A percentile compares a stretch with the other conserved stretches of the same genome.
These are phyloP conservation scores for Calocybe cyanea DNA, from an alignment of 768 basidiomycete genomes.

Conservation along the genomic window DNA sequence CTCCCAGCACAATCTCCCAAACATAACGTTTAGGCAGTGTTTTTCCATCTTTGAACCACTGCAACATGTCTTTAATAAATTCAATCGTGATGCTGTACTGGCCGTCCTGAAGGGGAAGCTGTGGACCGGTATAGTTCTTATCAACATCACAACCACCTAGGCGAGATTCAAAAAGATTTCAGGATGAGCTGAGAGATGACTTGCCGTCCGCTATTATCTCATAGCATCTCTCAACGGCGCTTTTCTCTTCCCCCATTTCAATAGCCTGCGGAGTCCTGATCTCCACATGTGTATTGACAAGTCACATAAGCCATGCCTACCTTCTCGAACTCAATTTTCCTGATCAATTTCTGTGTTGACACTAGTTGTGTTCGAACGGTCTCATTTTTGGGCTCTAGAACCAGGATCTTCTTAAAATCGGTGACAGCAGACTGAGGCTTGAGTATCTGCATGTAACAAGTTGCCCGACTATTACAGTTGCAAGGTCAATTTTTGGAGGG, in stretches of 20 bases:
- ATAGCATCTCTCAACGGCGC: slow-evolving; percentile 65
- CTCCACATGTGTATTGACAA: not conserved
- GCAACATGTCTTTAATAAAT: slow-evolving; percentile 83
- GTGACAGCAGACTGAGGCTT: slow-evolving; percentile 82
- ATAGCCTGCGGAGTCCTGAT: slow-evolving; percentile 60
- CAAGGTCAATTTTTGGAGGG: too few relatives aligned
- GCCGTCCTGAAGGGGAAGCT: slow-evolving; percentile 55
- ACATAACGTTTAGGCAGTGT: slow-evolving; percentile 84
- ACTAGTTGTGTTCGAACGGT: slow-evolving; percentile 75
- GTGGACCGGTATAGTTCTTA: slow-evolving; percentile 69
- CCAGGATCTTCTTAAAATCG: slow-evolving; percentile 83
- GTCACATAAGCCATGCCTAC: slow-evolving; percentile 27
- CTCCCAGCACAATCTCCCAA: slow-evolving; percentile 94
- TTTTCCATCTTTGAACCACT: slow-evolving; percentile 94
- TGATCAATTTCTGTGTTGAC: slow-evolving; percentile 86
- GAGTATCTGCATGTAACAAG: slow-evolving; percentile 86
- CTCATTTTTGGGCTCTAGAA: slow-evolving; percentile 84
- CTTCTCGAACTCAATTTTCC: slow-evolving; percentile 91
- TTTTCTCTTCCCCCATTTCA: slow-evolving; percentile 86
- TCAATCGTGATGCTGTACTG: slow-evolving; percentile 71
- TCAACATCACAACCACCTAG: slow-evolving; percentile 81
- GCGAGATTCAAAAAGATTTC: not conserved
- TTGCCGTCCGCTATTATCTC: slow-evolving; percentile 79
- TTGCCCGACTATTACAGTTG: slow-evolving; percentile 60
- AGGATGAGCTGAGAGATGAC: slow-evolving; percentile 11